phyloP scores from a whole-genome alignment of 78 protist species.

The Chrysochromulina parva region DNA sequence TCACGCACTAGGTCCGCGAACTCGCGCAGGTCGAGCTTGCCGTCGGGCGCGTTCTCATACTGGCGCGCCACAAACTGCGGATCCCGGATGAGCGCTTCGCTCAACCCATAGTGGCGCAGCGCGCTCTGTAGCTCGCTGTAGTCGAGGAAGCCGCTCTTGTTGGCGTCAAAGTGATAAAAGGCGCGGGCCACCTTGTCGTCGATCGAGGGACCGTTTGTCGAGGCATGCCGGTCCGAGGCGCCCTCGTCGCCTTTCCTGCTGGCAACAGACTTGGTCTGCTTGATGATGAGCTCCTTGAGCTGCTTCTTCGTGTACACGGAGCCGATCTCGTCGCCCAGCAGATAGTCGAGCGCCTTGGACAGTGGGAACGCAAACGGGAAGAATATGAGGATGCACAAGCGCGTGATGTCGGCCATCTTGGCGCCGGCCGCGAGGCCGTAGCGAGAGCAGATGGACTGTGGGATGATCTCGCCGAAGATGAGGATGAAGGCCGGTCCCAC shows the following conservation, averaged over 20 bases:
- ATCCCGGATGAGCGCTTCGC: too few relatives aligned
- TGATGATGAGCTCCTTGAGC: neutral
- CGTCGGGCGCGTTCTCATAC: neutral
- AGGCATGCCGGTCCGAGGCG: too few relatives aligned
- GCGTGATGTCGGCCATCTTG: conserved; percentile 56
- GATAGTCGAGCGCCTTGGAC: conserved; percentile 65
- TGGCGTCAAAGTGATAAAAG: too few relatives aligned
- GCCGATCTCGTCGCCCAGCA: conserved; percentile 83
- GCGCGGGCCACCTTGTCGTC: too few relatives aligned
- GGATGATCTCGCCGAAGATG: conserved; percentile 86
- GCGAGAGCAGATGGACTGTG: conserved; percentile 79
- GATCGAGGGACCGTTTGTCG: too few relatives aligned
- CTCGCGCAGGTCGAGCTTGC: neutral
- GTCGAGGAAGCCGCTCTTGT: too few relatives aligned
- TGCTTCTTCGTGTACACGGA: conserved; percentile 40
- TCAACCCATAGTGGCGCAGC: too few relatives aligned
- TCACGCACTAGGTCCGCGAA: too few relatives aligned
- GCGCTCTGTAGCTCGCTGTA: too few relatives aligned
- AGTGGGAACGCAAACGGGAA: conserved; percentile 77
- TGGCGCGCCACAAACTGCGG: too few relatives aligned
- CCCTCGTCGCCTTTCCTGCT: neutral
- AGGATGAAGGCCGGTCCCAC: conserved; percentile 72
- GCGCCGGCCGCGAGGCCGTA: conserved; percentile 76
- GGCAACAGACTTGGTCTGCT: neutral
- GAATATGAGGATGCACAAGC: conserved; percentile 57